These are phyloP conservation scores for Aspergillus mulundensis DNA, from an alignment of 495 filamentous ascomycete species.

Conservation along the genomic window DNA sequence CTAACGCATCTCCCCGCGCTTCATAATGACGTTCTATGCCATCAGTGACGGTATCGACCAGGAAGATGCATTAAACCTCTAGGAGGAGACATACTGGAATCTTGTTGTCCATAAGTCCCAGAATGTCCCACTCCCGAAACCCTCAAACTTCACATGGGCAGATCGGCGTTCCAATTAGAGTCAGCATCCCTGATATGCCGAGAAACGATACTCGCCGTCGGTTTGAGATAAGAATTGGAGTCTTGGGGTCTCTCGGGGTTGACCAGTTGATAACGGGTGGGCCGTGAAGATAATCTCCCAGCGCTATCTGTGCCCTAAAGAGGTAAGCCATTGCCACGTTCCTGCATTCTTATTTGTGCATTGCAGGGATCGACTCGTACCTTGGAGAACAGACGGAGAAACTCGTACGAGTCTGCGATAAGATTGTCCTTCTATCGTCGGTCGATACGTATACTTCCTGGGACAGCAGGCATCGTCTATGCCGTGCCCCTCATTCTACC, in stretches of 20 bases:
- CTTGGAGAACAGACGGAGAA: not conserved
- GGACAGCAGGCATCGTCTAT: not conserved
- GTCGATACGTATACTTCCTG: too few species aligned
- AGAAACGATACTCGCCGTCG: not conserved
- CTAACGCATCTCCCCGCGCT: not conserved
- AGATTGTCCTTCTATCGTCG: too few species aligned
- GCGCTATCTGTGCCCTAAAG: not conserved
- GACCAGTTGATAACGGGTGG: not conserved
- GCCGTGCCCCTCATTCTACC: not conserved
- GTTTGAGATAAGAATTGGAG: not conserved
- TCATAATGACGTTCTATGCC: not conserved
- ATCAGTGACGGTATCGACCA: not conserved
- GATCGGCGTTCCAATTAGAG: not conserved
- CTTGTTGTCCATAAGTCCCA: not conserved
- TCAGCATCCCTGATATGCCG: not conserved
- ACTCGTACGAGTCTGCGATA: not conserved
- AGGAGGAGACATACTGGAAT: not conserved
- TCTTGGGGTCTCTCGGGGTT: not conserved
- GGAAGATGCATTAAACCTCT: not conserved
- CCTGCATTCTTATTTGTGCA: not conserved
- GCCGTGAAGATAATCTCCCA: not conserved
- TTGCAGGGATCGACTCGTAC: not conserved
- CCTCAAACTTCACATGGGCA: too few species aligned
- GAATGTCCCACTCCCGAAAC: too few species aligned
- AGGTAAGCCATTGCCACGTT: not conserved